Base-by-base conservation (phyloP, 2,329 filamentous ascomycete species). In the Colletotrichum liriopes region DNA sequence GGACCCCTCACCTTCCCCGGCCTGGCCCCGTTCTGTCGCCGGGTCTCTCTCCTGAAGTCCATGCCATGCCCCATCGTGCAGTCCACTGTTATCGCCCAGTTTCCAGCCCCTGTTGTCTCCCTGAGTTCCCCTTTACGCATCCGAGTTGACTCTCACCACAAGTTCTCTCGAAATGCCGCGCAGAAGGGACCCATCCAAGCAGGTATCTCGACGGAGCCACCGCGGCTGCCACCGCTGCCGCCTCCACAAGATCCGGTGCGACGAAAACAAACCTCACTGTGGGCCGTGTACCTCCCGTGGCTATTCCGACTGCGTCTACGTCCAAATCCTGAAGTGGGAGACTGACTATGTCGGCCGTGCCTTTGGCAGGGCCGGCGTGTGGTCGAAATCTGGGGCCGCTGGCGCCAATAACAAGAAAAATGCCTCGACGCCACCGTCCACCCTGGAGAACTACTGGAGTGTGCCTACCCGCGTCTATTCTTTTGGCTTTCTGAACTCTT, bases 351-450 rank as follows among this genome's bases (percentile, higher is more conserved):
- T 74, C 8, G 79, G 79, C 0, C 55, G 77, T 3, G 79, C 79
- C 9, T 80, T 80, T 73, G 79, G 79, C 3, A 43, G 79, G 35
- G 75, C 77, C 32, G 79, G 79, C 3, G 77, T 79, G 16, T 80
- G 78, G 79, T 68, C 74, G 5, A 80, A 78, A 23, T 72, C 69
- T 11, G 65, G 69, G n/a, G 23, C 37, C 5, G 29, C 14, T 4
- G 52, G 23, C 26, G 51, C 18, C 35, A 61, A 32, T 54, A 54
- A 47, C 8, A 69, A 61, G 39, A 71, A 63, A 35, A 54, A 58
- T 14, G n/a, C 37, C 41, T 43, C 35, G 20, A 49, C 64, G 56
- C 65, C 69, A 37, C 58, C 65, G 23, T 64, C 69, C 6, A 54
- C 35, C 11, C 65, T 61, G 45, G 45, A 72, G 5, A 54, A 55